Evolutionary conservation across 768 basidiomycete species (phyloP).

Genomic region (Suillus placidus): DNA sequence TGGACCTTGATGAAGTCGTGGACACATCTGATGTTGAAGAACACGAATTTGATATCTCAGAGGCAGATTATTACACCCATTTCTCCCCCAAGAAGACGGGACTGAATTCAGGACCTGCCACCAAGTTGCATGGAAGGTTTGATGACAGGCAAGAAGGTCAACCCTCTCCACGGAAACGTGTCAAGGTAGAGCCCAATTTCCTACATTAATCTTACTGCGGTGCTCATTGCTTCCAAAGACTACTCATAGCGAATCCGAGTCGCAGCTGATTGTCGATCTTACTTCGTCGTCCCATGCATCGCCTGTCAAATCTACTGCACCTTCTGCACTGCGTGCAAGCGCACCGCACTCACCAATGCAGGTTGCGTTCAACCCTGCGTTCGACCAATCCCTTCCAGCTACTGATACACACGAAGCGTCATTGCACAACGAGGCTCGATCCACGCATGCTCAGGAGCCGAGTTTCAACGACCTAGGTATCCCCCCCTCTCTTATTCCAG

Average conservation of each 20-base stretch:
- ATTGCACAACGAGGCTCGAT: not conserved
- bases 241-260: slow-evolving; percentile 14
- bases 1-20: slow-evolving; percentile 49
- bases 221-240: slow-evolving; percentile 24
- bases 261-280: not conserved
- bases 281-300: slow-evolving; percentile 2
- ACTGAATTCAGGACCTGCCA: not conserved
- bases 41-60: slow-evolving; percentile 40
- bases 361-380: not conserved
- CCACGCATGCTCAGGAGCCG: not conserved
- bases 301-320: not conserved
- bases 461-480: not conserved
- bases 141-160: slow-evolving; percentile 17
- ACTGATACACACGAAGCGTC: not conserved
- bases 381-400: no score
- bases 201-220: not conserved
- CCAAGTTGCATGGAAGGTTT: not conserved
- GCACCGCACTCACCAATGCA: slow-evolving; percentile 1
- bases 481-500: not conserved
- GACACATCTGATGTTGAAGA: slow-evolving; percentile 71
- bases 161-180: slow-evolving; percentile 40
- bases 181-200: slow-evolving; percentile 31
- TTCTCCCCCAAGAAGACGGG: slow-evolving; percentile 3
- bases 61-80: slow-evolving; percentile 11
- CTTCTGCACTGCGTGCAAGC: not conserved